Evolutionary conservation across 805 yeast species (phyloP).

Genomic region (Teunomyces tritomae): DNA sequence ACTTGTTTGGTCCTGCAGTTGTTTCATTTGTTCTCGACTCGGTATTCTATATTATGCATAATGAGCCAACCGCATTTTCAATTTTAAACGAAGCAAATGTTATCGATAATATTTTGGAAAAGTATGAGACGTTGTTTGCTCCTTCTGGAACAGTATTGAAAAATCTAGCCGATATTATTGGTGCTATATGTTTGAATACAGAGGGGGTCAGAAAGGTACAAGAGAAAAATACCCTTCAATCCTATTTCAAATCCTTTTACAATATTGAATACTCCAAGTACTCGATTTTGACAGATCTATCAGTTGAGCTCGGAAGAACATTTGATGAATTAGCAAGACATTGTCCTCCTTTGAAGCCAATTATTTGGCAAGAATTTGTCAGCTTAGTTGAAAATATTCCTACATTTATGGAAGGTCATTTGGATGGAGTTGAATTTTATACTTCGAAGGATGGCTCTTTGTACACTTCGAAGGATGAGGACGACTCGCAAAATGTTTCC

Average conservation of each 20-base stretch:
- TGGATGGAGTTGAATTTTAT: slow-evolving; percentile 45
- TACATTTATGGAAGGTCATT: slow-evolving; percentile 22
- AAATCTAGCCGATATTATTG: slow-evolving; percentile 70
- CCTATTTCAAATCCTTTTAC: slow-evolving; percentile 51
- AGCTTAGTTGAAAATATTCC: slow-evolving; percentile 48
- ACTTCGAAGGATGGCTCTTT: slow-evolving; percentile 23
- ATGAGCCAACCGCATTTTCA: slow-evolving; percentile 86
- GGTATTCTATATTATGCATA: slow-evolving; percentile 71
- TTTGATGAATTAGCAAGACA: slow-evolving; percentile 84
- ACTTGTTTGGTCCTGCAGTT: slow-evolving; percentile 64
- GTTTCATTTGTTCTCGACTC: slow-evolving; percentile 61
- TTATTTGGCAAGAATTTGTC: slow-evolving; percentile 49
- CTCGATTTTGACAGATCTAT: slow-evolving; percentile 45
- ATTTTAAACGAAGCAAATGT: slow-evolving; percentile 76
- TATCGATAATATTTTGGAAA: slow-evolving; percentile 59
- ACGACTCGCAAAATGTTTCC: slow-evolving; percentile 7
- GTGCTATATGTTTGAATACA: slow-evolving; percentile 76
- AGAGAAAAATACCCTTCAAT: slow-evolving; percentile 32
- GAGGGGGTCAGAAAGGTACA: slow-evolving; percentile 65
- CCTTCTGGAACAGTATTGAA: slow-evolving; percentile 58
- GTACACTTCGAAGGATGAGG: slow-evolving; percentile 4
- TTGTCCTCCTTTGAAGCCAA: slow-evolving; percentile 67
- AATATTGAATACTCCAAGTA: slow-evolving; percentile 50
- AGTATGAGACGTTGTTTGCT: slow-evolving; percentile 54
- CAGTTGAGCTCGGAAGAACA: slow-evolving; percentile 50